Evolutionary conservation across 768 basidiomycete species (phyloP), one percentile per base, ranked within the genome.

Genomic region (Boletus rubroflammeus): DNA sequence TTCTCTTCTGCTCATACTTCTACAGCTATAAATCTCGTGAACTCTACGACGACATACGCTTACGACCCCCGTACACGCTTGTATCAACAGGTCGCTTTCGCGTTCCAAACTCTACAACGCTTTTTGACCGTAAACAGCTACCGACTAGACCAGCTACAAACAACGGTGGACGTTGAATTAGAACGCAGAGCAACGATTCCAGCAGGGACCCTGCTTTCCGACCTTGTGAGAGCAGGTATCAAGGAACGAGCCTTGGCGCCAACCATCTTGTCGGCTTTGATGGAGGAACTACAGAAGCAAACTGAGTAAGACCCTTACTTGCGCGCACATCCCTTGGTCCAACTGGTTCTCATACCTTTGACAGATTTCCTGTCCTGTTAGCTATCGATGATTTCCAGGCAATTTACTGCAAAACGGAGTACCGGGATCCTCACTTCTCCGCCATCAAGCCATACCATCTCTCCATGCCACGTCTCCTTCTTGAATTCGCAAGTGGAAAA

Each of bases 321-420:
- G 3, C 17, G n/a, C 1, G 41, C 29, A 26, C 42, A 26, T 36
- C 8, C 1, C 10, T 6, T 17, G 3, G 19, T n/a, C 15, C 5
- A 17, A 32, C 34, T 25, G 15, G 21, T 46, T 38, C 21, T 36
- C 43, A 48, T 51, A 49, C 17, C 25, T 47, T 47, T 21, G 50
- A 10, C 54, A 93, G 91, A 41, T 74, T 77, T 62, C 92, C 92
- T 0, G 87, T 96, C 2, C 67, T 97, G 6, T 73, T 95, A 29
- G 93, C 93, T 0, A 76, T 95, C 1, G 94, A 97, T 59, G 93
- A 96, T 61, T 83, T 91, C 67, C 94, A 96, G 67, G 79, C 90
- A 0, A 69, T 97, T 25, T 93, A 90, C 63, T 75, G 80, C 64
- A 74, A 71, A 41, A 82, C 87, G 0, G 64, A 73, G 26, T 95